Evolutionary conservation across 106 monocot genomes (phyloP), one percentile per base, ranked within the genome.

Genomic region (Triglochin maritima): DNA sequence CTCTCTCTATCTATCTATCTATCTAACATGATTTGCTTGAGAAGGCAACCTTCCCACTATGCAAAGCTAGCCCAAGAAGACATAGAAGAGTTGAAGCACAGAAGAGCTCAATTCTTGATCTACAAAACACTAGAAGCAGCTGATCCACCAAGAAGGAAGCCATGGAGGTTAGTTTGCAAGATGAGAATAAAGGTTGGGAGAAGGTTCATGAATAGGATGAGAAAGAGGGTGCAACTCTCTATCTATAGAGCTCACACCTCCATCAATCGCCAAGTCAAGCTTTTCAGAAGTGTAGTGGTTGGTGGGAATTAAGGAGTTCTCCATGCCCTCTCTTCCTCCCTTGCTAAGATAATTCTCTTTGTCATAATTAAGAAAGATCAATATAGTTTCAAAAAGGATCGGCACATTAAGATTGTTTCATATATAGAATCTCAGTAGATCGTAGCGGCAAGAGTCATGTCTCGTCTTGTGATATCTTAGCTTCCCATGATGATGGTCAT

Each of bases 101-200:
- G 67, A 46, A 67, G 4, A 9, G 66, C 75, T 17, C 67, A 60
- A 60, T 75, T 75, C 52, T 57, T 75, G 47, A 75, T 75, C 50
- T 57, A 59, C 51, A 75, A 68, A 15, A 50, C 68, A 42, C 59
- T 67, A 41, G 52, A 60, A 56, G 50, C 58, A 11, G 43, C 60
- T 9, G 67, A 75, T 14, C 5, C 2, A 2, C 44, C 45, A 50
- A 15, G 41, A 17, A 49, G 49, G 57, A 43, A 57, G 10, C n/a
- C 14, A 48, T 5, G 46, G n/a, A 7, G 17, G 2, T 54, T 10
- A 45, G n/a, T 74, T 9, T n/a, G 66, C 58, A 57, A 54, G 58
- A 51, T 65, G 65, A 65, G 12, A 46, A 47, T 65, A 12, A 73
- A 49, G 55, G 12, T 64, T 4, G 63, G 72, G 29, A 56, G 66